Evolutionary conservation across 257 asterid species (phyloP).

Genomic region (Solanum pennellii): DNA sequence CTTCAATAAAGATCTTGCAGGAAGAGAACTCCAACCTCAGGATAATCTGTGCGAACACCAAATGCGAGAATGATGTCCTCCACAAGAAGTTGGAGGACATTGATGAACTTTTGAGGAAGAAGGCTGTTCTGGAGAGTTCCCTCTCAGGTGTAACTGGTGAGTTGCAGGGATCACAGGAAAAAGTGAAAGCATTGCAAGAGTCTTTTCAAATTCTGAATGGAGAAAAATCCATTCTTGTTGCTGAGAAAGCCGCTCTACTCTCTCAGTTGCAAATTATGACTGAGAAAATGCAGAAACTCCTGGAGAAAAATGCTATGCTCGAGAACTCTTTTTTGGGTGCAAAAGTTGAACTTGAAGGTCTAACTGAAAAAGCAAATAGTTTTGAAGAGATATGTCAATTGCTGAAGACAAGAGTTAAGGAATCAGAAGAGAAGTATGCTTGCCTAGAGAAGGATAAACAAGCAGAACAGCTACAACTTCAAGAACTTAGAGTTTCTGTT

Average conservation of each 20-base stretch:
- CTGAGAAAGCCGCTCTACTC: slow-evolving; percentile 65
- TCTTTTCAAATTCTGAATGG: slow-evolving; percentile 37
- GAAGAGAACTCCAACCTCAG: slow-evolving; percentile 52
- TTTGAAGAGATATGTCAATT: slow-evolving; percentile 60
- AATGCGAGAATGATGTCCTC: slow-evolving; percentile 38
- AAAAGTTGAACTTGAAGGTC: slow-evolving; percentile 66
- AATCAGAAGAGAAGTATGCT: slow-evolving; percentile 52
- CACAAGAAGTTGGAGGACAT: slow-evolving; percentile 44
- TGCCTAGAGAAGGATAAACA: slow-evolving; percentile 64
- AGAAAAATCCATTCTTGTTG: slow-evolving; percentile 48
- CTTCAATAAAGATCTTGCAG: slow-evolving; percentile 36
- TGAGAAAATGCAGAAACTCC: slow-evolving; percentile 56
- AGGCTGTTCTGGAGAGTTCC: slow-evolving; percentile 36
- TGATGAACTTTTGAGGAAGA: slow-evolving; percentile 45
- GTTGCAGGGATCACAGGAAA: slow-evolving; percentile 39
- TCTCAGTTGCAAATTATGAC: slow-evolving; percentile 63
- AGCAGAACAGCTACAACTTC: slow-evolving; percentile 45
- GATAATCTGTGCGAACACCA: slow-evolving; percentile 26
- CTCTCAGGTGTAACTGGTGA: slow-evolving; percentile 38
- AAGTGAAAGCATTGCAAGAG: slow-evolving; percentile 41
- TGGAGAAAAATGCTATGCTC: slow-evolving; percentile 60
- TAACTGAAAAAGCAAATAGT: slow-evolving; percentile 73
- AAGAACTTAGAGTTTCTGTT: slow-evolving; percentile 43
- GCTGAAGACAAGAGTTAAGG: slow-evolving; percentile 50
- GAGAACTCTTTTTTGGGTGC: slow-evolving; percentile 63